Base-by-base conservation (phyloP, 257 asterid genomes). In the Scutellaria galericulata region DNA sequence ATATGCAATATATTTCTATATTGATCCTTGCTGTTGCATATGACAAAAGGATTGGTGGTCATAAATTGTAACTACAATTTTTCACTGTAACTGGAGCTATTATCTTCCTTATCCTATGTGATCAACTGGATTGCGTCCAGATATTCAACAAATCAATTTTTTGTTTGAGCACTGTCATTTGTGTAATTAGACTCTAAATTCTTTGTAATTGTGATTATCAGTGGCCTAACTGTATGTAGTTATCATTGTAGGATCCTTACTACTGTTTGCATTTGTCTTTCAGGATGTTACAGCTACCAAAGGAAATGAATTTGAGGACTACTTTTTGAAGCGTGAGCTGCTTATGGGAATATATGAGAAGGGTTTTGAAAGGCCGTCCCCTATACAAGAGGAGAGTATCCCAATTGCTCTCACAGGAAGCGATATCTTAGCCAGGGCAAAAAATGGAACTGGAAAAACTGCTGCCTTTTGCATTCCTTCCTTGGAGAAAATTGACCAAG, bases 231-330 rank as follows among this genome's bases (percentile, higher is more conserved):
- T 63, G 9, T 41, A 37, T 35, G 44, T 37, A 61, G 37, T 75
- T 69, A 24, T 72, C 42, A 5, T 54, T 63, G 8, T 48, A 59
- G 18, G 48, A 22, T 57, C 40, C 45, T 59, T 59, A 62, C 9
- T 76, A 57, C 46, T 69, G 44, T 71, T 57, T 24, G 67, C 24
- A 42, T 73, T 51, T 77, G 7, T 56, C 22, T 45, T 68, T 60
- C 83, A 88, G 95, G 96, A 90, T 85, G 95, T 90, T 48, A 90
- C 95, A 50, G 96, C 96, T 12, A 88, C 96, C 31, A 90, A 88
- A 74, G 96, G 96, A 81, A 88, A 90, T 80, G 95, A 90, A 76
- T 90, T 90, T 53, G 97, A 90, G 80, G 96, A 90, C 74, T 90
- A 90, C 86, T 88, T 88, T 73, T 71, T 90, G 88, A 88, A 88